These are phyloP conservation scores for Phanerodontia chrysosporium DNA, from an alignment of 768 basidiomycete genomes.

Conservation along the genomic window DNA sequence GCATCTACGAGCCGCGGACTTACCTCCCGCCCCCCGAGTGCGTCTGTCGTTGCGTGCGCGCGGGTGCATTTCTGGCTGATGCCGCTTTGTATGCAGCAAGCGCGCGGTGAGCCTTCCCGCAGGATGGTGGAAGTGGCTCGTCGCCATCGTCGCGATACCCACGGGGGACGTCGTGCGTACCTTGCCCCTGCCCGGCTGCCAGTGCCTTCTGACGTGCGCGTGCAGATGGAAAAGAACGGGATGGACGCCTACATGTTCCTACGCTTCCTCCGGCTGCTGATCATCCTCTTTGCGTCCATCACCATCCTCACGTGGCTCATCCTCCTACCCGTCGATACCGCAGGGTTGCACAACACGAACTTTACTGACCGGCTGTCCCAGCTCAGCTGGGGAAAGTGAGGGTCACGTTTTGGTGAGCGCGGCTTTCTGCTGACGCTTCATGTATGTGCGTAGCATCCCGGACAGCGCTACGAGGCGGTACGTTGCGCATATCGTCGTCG, in stretches of 20 bases:
- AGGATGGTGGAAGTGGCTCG: constrained; percentile 48
- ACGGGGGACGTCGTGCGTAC: constrained; percentile 42
- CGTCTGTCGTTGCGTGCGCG: no score
- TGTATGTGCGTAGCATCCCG: constrained; percentile 11
- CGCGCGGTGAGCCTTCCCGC: constrained; percentile 40
- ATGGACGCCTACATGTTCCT: constrained; percentile 58
- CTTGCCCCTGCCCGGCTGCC: background rate
- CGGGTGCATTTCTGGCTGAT: no score
- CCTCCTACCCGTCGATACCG: constrained; percentile 53
- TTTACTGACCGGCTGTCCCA: constrained; percentile 31
- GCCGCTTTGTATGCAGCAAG: constrained; percentile 38
- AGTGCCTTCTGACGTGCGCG: background rate
- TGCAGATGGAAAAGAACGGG: constrained; percentile 54
- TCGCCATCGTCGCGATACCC: constrained; percentile 38
- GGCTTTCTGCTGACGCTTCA: background rate
- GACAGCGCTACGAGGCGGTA: constrained; percentile 34
- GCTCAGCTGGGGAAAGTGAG: constrained; percentile 50
- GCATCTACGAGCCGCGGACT: constrained; percentile 60
- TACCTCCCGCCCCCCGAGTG: constrained; percentile 56
- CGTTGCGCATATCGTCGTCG: constrained; percentile 54
- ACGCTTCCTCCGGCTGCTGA: constrained; percentile 54
- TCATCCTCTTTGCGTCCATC: constrained; percentile 57
- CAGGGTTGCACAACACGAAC: constrained; percentile 30
- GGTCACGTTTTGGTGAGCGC: background rate
- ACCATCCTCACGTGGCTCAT: constrained; percentile 51